Percentiles rank a stretch among this genome's conserved stretches.
These are phyloP conservation scores for Wickerhamiella azyma DNA, from an alignment of 805 yeast species.

Conservation along the genomic window DNA sequence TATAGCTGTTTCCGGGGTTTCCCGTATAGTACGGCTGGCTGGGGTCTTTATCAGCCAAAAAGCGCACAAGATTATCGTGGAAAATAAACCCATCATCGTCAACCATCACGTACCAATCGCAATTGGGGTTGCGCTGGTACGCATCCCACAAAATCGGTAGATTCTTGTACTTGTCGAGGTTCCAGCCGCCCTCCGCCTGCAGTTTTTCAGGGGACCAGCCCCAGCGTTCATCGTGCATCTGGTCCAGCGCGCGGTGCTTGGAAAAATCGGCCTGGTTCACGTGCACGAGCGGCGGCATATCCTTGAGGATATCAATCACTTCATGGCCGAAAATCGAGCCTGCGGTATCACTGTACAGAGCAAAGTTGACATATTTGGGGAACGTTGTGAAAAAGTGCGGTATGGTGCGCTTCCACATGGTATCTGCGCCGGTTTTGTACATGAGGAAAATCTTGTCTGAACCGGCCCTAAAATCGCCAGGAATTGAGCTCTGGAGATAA, in stretches of 20 bases:
- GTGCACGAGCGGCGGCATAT: constrained; percentile 14
- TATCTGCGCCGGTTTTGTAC: constrained; percentile 27
- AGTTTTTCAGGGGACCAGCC: constrained; percentile 14
- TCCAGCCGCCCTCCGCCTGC: constrained; percentile 23
- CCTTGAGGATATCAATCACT: constrained; percentile 23
- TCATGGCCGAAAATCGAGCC: constrained; percentile 23
- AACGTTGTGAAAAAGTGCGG: constrained; percentile 26
- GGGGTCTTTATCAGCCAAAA: constrained; percentile 19
- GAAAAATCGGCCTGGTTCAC: constrained; percentile 14
- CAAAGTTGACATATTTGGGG: constrained; percentile 23
- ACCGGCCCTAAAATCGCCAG: constrained; percentile 1
- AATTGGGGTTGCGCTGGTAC: constrained; percentile 18
- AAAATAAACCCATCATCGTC: constrained; percentile 26
- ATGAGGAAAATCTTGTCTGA: constrained; percentile 21
- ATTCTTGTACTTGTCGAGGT: constrained; percentile 27
- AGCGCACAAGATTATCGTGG: constrained; percentile 20
- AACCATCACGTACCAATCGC: constrained; percentile 27
- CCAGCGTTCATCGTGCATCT: constrained; percentile 18
- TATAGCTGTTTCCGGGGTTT: constrained; percentile 16
- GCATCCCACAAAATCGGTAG: constrained; percentile 28
- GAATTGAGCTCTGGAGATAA: not conserved
- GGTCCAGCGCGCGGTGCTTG: constrained; percentile 21
- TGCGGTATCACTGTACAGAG: constrained; percentile 26
- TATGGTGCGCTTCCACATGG: constrained; percentile 26
- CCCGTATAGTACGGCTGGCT: constrained; percentile 24